Percentiles rank a stretch among this genome's conserved stretches.
Evolutionary conservation across 352 stramenopile species (phyloP).

Genomic region (Phytophthora quininea): DNA sequence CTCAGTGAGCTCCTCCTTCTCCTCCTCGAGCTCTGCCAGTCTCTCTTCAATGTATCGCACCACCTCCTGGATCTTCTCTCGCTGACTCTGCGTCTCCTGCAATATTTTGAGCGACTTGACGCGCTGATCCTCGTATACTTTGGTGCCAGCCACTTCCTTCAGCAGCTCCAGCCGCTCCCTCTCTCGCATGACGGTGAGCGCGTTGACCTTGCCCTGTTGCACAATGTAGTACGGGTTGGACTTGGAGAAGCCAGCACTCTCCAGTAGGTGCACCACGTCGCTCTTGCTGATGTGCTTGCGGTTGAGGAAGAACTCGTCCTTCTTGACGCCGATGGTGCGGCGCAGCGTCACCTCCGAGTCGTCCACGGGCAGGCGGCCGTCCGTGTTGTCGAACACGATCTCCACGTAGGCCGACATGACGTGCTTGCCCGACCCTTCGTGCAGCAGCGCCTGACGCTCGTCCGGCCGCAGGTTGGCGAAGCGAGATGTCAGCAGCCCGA

Average conservation of each 20-base stretch:
- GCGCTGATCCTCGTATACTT: constrained; percentile 99
- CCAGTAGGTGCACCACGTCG: constrained; percentile 98
- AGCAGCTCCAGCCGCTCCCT: constrained; percentile 97
- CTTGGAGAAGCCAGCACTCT: constrained; percentile 98
- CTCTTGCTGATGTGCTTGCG: constrained; percentile 97
- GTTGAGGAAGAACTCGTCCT: constrained; percentile 99
- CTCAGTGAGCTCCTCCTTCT: constrained; percentile 97
- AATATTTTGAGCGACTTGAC: constrained; percentile 97
- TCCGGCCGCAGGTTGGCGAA: constrained; percentile 94
- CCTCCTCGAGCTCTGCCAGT: constrained; percentile 95
- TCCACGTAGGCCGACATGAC: constrained; percentile 99
- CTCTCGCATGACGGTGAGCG: constrained; percentile 98
- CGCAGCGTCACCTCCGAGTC: constrained; percentile 95
- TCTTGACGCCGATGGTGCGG: constrained; percentile 99
- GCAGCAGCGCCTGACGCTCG: constrained; percentile 93
- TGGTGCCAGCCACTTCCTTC: constrained; percentile 98
- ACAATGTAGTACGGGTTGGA: constrained; percentile 99
- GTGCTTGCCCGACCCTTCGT: constrained; percentile 94
- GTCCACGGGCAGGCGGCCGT: constrained; percentile 94
- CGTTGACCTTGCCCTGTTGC: constrained; percentile 99
- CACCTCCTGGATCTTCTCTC: constrained; percentile 97
- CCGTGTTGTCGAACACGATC: constrained; percentile 99
- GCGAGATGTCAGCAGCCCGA: constrained; percentile 94
- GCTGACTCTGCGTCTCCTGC: constrained; percentile 94
- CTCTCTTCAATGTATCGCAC: constrained; percentile 95